Conservation (phyloP, 2,329 filamentous ascomycete species). For the Epichloe elymi region DNA sequence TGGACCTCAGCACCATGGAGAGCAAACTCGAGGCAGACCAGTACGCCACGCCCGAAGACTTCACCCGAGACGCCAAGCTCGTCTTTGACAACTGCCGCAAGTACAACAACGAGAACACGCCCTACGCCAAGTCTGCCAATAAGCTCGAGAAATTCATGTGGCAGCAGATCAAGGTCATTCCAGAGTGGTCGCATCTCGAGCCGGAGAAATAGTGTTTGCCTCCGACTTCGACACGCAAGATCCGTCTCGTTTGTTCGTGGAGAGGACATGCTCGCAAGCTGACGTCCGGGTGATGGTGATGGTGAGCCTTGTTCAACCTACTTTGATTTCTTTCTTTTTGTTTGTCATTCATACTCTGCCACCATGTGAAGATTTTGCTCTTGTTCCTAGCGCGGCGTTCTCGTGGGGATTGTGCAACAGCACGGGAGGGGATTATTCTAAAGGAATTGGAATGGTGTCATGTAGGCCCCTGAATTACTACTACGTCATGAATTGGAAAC, state of each 20-base stretch:
- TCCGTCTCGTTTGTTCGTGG: background rate
- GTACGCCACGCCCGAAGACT: slow-evolving; percentile 84
- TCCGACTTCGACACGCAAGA: slow-evolving; percentile 4
- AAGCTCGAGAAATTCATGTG: slow-evolving; percentile 93
- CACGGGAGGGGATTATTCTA: background rate
- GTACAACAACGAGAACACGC: slow-evolving; percentile 92
- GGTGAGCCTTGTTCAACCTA: too few relatives aligned
- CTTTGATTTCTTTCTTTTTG: background rate
- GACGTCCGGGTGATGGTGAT: background rate
- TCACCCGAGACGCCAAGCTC: slow-evolving; percentile 75
- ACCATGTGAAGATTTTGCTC: background rate
- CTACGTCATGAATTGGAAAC: too few relatives aligned
- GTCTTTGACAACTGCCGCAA: slow-evolving; percentile 90
- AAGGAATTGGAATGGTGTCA: background rate
- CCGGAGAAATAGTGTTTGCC: slow-evolving; percentile 27
- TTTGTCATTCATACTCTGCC: too few relatives aligned
- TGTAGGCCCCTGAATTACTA: background rate
- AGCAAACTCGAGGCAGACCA: slow-evolving; percentile 73
- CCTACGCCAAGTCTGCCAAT: slow-evolving; percentile 89
- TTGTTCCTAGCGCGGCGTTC: background rate
- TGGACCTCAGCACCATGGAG: slow-evolving; percentile 96
- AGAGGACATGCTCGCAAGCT: background rate
- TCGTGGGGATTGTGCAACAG: background rate
- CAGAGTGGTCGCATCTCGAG: slow-evolving; percentile 70
- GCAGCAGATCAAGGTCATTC: slow-evolving; percentile 79